Evolutionary conservation across 176 grass and related monocot species (phyloP), one percentile per base, ranked within the genome.

Genomic region (Luzula sylvatica): DNA sequence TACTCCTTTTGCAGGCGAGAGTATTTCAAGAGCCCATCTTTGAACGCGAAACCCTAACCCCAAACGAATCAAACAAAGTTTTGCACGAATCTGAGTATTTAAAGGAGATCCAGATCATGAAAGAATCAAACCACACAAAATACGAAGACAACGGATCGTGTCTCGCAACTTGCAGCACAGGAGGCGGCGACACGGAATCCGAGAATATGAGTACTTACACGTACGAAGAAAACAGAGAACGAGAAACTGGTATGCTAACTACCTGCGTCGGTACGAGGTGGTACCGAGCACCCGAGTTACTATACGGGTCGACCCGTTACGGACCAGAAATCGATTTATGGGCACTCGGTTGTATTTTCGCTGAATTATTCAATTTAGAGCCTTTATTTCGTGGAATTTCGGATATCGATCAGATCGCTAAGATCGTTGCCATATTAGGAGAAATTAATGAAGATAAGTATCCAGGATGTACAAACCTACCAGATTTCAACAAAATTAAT

Each of bases 241-340:
- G n/a, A n/a, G n/a, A n/a, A n/a, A 9, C 5, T 35, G 30, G 5
- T 9, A 58, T 53, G 56, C 72, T 88, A 24, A 96, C 90, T 11
- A 85, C 90, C 65, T 86, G 74, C 49, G 90, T 95, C 27, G 90
- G 90, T 28, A 95, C 90, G 53, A 66, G 90, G 46, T 95, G 90
- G 80, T 96, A 82, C 42, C 75, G 77, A 52, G 84, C 84, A 64
- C 80, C 90, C 26, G 90, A 96, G 58, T 78, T 96, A 32, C 65
- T 96, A 42, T 96, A 96, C 11, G 90, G 90, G 35, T 88, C 90
- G 12, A 88, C 79, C 47, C 81, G 35, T 50, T 96, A 96, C 1
- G 77, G 84, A n/a, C 74, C 61, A 38, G 84, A 89, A 64, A 38
- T 96, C 11, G 90, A 96, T 46, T 83, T 96, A 15, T 96, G 90